Conservation (phyloP, 139 green algal species). For the Deuterostichococcus epilithicus region DNA sequence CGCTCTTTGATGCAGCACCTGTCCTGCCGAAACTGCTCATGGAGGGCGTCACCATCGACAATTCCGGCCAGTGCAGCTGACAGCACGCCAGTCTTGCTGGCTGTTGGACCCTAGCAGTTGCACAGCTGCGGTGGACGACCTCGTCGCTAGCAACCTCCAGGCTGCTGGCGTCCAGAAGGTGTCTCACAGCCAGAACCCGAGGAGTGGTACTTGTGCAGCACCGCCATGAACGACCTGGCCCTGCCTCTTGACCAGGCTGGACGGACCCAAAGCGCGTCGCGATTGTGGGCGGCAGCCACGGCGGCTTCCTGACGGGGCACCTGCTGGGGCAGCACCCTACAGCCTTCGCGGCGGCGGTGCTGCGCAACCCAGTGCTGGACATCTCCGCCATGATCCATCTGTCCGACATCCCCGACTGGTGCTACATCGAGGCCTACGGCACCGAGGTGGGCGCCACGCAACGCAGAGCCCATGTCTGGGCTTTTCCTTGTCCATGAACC, state of each 20-base stretch:
- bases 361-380: slow-evolving; percentile 92
- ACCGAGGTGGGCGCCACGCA: slow-evolving; percentile 32
- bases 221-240: no score
- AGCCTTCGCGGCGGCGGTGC: slow-evolving; percentile 63
- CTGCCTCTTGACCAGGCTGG: slow-evolving; percentile 39
- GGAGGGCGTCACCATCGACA: no score
- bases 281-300: slow-evolving; percentile 84
- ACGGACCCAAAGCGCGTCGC: slow-evolving; percentile 53
- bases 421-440: slow-evolving; percentile 80
- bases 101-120: no score
- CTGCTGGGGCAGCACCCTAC: slow-evolving; percentile 80
- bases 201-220: no score
- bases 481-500: slow-evolving; percentile 18
- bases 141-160: no score
- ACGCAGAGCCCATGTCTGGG: neutral
- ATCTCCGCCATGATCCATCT: slow-evolving; percentile 77
- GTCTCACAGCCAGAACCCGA: no score
- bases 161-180: no score
- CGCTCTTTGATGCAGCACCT: no score
- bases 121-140: no score
- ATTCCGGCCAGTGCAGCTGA: no score
- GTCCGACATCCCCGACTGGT: slow-evolving; percentile 92
- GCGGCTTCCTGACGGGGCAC: slow-evolving; percentile 86
- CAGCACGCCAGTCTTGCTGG: no score
- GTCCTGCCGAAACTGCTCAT: no score